Evolutionary conservation across 441 rosid species (phyloP).

Genomic region (Adansonia rubrostipa): DNA sequence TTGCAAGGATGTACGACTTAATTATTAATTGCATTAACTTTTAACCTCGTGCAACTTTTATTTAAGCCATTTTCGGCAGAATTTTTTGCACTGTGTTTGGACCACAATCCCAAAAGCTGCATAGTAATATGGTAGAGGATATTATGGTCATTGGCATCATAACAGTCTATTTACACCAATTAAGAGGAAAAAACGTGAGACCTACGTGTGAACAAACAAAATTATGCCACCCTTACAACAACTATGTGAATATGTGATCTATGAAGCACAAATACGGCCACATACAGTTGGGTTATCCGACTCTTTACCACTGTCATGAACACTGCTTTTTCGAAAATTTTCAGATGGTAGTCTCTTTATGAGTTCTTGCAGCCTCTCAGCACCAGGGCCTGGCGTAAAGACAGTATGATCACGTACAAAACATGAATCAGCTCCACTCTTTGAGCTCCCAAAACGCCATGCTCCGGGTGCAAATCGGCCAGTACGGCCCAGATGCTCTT

Average conservation of each 20-base stretch:
- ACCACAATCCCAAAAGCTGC: background rate
- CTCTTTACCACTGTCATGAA: constrained; percentile 39
- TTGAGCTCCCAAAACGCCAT: constrained; percentile 80
- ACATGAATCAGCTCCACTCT: constrained; percentile 67
- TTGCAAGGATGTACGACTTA: background rate
- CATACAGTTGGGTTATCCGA: constrained; percentile 44
- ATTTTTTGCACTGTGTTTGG: background rate
- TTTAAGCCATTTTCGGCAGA: background rate
- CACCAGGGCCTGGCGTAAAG: constrained; percentile 81
- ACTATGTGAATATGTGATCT: constrained; percentile 31
- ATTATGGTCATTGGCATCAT: background rate
- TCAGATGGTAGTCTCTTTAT: constrained; percentile 58
- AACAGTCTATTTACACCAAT: background rate
- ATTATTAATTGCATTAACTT: background rate
- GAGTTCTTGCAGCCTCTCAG: constrained; percentile 64
- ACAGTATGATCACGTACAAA: constrained; percentile 56
- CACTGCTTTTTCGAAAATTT: constrained; percentile 66
- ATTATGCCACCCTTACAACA: constrained; percentile 27
- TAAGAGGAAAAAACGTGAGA: background rate
- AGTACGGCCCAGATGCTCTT: constrained; percentile 69
- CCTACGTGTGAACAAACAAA: background rate
- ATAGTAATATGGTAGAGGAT: background rate
- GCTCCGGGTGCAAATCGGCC: constrained; percentile 74
- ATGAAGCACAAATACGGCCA: constrained; percentile 39
- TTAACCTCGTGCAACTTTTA: background rate